Evolutionary conservation across 2,329 filamentous ascomycete genomes (phyloP), one percentile per base, ranked within the genome.

Genomic region (Monosporascus sp.): DNA sequence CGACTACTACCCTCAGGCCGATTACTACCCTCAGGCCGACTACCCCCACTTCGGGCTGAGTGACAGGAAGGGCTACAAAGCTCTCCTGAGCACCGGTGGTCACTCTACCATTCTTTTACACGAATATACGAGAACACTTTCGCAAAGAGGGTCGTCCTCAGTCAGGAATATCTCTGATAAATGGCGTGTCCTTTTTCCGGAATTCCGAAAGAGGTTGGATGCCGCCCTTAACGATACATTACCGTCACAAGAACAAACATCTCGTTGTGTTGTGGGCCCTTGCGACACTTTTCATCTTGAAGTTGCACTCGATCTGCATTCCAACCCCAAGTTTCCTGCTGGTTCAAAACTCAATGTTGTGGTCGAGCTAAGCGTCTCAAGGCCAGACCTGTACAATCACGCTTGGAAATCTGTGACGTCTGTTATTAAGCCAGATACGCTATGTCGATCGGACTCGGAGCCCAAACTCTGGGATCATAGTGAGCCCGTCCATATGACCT

Each of bases 251-350:
- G 66, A 68, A 54, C 59, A 56, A 16, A 65, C 62, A 27, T 68
- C 67, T 3, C 64, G 67, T 3, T 69, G 66, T 40, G 67, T 69
- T 7, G 63, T 68, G 35, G 67, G 67, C 3, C 78, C 77, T 37
- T 80, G 82, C 55, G 78, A 80, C 57, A 77, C 85, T 38, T 72
- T 86, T 56, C 82, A 86, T 68, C 82, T 86, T 72, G 81, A 84
- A 55, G 76, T 81, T 5, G 81, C 80, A 1, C 74, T 87, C 7
- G 78, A 84, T 56, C 68, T 86, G 2, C 79, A 83, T 63, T 74
- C 82, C 57, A 77, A 78, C 47, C 76, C 26, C 26, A 26, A 78
- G 53, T 83, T 85, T 60, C 82, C 82, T 4, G 70, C 74, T 11
- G 78, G 80, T 19, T 81, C 82, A 4, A 79, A 84, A 62, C 76